These are phyloP conservation scores for Dendrocalamus sinicus DNA, from an alignment of 176 grass and related monocot genomes.

Conservation along the genomic window DNA sequence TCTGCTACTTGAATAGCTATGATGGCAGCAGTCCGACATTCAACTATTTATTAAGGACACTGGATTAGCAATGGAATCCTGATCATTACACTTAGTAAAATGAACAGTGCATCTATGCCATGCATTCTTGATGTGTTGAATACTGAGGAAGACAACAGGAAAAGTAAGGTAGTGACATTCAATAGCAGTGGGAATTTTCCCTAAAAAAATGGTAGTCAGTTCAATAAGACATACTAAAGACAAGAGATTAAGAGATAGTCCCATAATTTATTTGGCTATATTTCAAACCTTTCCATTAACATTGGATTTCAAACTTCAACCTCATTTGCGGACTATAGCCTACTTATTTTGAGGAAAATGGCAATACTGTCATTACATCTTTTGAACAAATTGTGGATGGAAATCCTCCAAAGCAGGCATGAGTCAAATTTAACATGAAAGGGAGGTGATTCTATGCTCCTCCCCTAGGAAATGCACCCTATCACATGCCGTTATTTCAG, in stretches of 20 bases:
- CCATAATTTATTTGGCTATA: background rate
- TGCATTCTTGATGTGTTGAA: background rate
- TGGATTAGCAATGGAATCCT: constrained; percentile 14
- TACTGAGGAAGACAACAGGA: background rate
- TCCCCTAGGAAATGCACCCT: too few species aligned
- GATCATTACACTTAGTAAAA: background rate
- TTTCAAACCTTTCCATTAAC: background rate
- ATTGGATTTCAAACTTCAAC: constrained; percentile 1
- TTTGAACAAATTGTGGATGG: constrained; percentile 7
- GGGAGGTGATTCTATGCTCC: background rate
- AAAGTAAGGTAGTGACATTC: background rate
- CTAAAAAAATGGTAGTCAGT: background rate
- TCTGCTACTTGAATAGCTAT: constrained; percentile 62
- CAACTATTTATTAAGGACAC: constrained; percentile 53
- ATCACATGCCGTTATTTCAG: too few species aligned
- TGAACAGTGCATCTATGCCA: background rate
- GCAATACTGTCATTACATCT: background rate
- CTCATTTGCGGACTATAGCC: background rate
- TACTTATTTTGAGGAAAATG: constrained; percentile 7
- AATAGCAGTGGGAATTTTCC: background rate
- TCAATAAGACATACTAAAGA: constrained; percentile 8
- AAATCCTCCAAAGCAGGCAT: background rate
- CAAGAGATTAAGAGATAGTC: background rate
- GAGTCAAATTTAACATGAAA: background rate
- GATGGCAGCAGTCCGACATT: constrained; percentile 61